These are phyloP conservation scores for Backusella tarrabulga DNA, from an alignment of 192 early-diverging fungal genomes.

Conservation along the genomic window DNA sequence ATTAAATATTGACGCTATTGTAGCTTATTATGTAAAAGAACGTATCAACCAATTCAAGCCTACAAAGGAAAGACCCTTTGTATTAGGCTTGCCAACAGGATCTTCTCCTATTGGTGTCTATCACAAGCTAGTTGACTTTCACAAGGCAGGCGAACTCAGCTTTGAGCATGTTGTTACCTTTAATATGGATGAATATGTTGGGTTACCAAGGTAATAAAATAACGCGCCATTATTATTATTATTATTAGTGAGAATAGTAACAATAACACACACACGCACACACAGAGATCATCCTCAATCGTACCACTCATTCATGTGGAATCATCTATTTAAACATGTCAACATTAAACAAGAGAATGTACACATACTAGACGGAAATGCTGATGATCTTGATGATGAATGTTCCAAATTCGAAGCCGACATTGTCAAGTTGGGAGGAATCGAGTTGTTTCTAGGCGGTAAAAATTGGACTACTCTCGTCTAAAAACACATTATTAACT, in stretches of 20 bases:
- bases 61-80: slow-evolving; percentile 73
- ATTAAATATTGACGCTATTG: too few relatives aligned
- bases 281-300: slow-evolving; percentile 79
- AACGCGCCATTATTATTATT: too few relatives aligned
- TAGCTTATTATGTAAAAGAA: slow-evolving; percentile 80
- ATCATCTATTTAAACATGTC: slow-evolving; percentile 85
- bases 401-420: slow-evolving; percentile 79
- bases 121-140: too few relatives aligned
- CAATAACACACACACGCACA: too few relatives aligned
- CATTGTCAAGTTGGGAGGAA: slow-evolving; percentile 77
- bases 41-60: slow-evolving; percentile 81
- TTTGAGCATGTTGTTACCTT: too few relatives aligned
- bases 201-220: too few relatives aligned
- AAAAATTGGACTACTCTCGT: not conserved
- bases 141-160: too few relatives aligned
- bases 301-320: slow-evolving; percentile 93
- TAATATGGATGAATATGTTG: too few relatives aligned
- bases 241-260: too few relatives aligned
- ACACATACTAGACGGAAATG: slow-evolving; percentile 85
- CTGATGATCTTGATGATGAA: slow-evolving; percentile 75
- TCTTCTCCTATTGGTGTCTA: too few relatives aligned
- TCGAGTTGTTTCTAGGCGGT: slow-evolving; percentile 87
- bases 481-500: too few relatives aligned
- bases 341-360: slow-evolving; percentile 81
- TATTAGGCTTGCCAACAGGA: slow-evolving; percentile 70